A percentile compares a stretch with the other conserved stretches of the same genome.
phyloP scores from a whole-genome alignment of 2,329 filamentous ascomycete genomes.

The Fusarium mexicanum region DNA sequence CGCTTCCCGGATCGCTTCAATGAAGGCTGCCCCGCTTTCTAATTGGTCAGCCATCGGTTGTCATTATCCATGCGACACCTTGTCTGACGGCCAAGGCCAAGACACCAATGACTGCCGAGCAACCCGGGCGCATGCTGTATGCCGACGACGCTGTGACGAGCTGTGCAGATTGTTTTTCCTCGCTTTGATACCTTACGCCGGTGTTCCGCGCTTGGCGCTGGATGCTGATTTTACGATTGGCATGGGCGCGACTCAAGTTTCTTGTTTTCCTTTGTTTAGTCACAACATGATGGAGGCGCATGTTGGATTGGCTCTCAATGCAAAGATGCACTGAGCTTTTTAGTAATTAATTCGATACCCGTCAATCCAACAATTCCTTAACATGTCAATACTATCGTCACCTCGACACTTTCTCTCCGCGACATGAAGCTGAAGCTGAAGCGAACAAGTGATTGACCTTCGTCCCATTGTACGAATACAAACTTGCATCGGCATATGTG shows the following conservation, averaged over 20 bases:
- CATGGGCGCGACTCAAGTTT: slow-evolving; percentile 15
- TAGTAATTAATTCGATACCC: slow-evolving; percentile 45
- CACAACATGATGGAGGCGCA: slow-evolving; percentile 33
- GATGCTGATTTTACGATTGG: slow-evolving; percentile 35
- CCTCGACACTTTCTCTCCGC: neutral
- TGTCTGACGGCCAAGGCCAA: slow-evolving; percentile 34
- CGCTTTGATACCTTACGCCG: slow-evolving; percentile 32
- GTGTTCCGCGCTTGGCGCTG: slow-evolving; percentile 27
- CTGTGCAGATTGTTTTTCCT: slow-evolving; percentile 23
- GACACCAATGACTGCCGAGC: slow-evolving; percentile 33
- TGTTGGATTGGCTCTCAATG: slow-evolving; percentile 41
- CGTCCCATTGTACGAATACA: neutral
- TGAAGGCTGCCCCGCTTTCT: slow-evolving; percentile 25
- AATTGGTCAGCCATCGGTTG: slow-evolving; percentile 21
- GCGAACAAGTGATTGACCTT: neutral
- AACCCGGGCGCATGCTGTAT: slow-evolving; percentile 22
- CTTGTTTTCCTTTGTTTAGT: slow-evolving; percentile 34
- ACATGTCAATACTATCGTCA: neutral
- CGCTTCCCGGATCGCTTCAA: slow-evolving; percentile 17
- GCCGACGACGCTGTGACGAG: slow-evolving; percentile 16
- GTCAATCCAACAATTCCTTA: slow-evolving; percentile 41
- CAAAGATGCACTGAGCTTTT: slow-evolving; percentile 41
- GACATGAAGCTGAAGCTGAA: neutral
- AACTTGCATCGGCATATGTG: slow-evolving; percentile 22
- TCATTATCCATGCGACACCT: slow-evolving; percentile 13